phyloP scores from a whole-genome alignment of 306 rosid genomes.

The Citrullus amarus region DNA sequence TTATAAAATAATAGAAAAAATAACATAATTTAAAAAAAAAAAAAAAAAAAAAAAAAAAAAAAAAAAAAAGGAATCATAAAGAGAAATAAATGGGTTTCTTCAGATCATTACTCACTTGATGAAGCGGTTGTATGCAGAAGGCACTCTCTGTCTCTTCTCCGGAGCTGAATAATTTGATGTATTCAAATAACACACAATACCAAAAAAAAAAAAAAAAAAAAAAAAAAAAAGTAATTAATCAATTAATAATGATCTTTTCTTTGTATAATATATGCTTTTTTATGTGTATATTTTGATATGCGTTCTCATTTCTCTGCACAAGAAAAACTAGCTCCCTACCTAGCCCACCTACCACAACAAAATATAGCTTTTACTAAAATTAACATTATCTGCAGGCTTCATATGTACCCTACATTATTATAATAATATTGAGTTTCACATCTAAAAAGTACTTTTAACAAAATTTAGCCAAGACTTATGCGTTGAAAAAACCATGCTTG shows the following conservation, averaged over 20 bases:
- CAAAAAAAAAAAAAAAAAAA: not conserved
- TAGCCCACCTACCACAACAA: not conserved
- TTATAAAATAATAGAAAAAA: not conserved
- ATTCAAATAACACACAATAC: not conserved
- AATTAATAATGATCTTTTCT: no score
- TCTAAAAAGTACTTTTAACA: no score
- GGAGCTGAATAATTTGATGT: constrained; percentile 25
- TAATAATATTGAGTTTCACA: no score
- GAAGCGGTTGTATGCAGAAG: constrained; percentile 45
- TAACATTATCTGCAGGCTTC: not conserved
- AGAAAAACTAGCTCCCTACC: not conserved
- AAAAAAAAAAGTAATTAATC: not conserved
- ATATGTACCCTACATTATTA: not conserved
- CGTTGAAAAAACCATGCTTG: no score
- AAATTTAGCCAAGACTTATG: no score
- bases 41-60: not conserved
- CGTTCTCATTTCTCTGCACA: not conserved
- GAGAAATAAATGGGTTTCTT: no score
- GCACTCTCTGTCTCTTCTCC: constrained; percentile 51
- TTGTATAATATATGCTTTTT: no score
- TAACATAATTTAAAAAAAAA: not conserved
- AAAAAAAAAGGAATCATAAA: not conserved
- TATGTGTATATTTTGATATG: no score
- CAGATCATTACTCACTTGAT: constrained; percentile 33
- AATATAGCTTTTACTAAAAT: not conserved